Percentiles rank a stretch among this genome's conserved stretches.
Conservation (phyloP, 306 rosid genomes). For the Elaeagnus macrophylla region DNA sequence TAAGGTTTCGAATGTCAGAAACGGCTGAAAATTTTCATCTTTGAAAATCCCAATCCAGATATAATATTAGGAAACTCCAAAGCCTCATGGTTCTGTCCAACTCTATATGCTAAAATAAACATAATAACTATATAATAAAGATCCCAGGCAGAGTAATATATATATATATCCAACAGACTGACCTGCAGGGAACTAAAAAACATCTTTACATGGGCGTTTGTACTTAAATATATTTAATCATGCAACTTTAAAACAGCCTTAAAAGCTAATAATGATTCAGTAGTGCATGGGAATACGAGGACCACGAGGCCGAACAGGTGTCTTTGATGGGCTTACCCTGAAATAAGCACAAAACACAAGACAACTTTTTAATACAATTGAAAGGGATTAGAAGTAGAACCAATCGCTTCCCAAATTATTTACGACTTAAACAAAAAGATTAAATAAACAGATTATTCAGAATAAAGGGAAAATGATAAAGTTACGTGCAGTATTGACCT, state of each 20-base stretch:
- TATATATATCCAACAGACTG: constrained; percentile 14
- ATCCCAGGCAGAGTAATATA: constrained; percentile 18
- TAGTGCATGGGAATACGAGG: constrained; percentile 29
- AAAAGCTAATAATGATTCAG: constrained; percentile 9
- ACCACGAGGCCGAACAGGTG: constrained; percentile 32
- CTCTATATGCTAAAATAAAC: constrained; percentile 25
- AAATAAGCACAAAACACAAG: not conserved
- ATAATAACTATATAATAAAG: constrained; percentile 17
- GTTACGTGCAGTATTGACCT: constrained; percentile 50
- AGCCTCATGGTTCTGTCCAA: constrained; percentile 30
- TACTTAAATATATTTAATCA: not conserved
- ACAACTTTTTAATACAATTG: not conserved
- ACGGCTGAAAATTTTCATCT: too few relatives aligned
- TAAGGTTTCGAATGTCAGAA: too few relatives aligned
- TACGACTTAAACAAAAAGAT: too few relatives aligned
- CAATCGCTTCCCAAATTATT: not conserved
- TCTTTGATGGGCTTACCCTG: constrained; percentile 38
- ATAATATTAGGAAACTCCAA: not conserved
- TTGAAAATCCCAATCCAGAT: too few relatives aligned
- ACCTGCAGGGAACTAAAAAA: constrained; percentile 20
- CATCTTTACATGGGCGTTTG: constrained; percentile 27
- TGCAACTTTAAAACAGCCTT: constrained; percentile 12
- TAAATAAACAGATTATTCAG: too few relatives aligned
- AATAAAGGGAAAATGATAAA: constrained; percentile 1
- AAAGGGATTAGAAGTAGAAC: too few relatives aligned